These are phyloP conservation scores for Scutellaria baicalensis DNA, from an alignment of 257 asterid genomes.

Conservation along the genomic window DNA sequence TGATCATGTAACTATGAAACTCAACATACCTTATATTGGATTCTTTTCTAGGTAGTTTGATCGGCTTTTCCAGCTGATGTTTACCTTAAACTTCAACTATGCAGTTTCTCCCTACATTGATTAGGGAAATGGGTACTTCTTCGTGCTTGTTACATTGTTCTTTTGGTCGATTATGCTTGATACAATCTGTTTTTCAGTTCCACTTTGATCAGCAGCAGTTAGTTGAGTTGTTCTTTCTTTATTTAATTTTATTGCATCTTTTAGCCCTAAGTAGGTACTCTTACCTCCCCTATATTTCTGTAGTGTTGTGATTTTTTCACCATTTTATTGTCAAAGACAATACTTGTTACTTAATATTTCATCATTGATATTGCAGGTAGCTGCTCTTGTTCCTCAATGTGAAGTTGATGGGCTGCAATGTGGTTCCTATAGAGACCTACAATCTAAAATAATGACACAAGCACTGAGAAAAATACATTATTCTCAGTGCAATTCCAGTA, in stretches of 20 bases:
- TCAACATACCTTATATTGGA: background rate
- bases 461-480: constrained; percentile 82
- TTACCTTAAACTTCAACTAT: background rate
- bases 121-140: background rate
- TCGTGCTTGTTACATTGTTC: background rate
- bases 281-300: background rate
- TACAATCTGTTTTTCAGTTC: background rate
- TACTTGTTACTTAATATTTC: background rate
- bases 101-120: background rate
- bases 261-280: background rate
- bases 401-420: constrained; percentile 50
- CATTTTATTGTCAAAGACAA: background rate
- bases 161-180: background rate
- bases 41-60: background rate
- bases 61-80: background rate
- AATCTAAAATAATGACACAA: constrained; percentile 70
- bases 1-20: background rate
- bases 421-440: constrained; percentile 48
- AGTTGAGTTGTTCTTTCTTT: background rate
- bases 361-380: constrained; percentile 60
- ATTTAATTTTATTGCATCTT: background rate
- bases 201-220: background rate
- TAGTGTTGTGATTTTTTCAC: background rate
- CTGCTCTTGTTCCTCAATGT: constrained; percentile 87
- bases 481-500: constrained; percentile 71